phyloP scores from a whole-genome alignment of 305 asterid genomes.

The Solanum hybrid region DNA sequence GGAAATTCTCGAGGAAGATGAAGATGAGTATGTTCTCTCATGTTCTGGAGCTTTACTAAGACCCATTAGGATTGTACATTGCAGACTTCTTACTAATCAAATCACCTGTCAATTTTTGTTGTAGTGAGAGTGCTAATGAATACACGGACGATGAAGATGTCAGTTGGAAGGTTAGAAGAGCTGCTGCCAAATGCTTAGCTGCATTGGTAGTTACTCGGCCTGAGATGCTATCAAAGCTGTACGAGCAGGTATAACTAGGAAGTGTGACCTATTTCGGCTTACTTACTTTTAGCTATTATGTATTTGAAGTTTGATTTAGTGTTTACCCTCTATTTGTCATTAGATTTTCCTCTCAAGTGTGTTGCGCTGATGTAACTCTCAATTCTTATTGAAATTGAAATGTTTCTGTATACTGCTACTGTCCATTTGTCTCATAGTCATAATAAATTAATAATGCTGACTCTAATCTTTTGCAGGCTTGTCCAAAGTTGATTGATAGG shows the following conservation, averaged over 20 bases:
- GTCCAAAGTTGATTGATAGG: constrained; percentile 96
- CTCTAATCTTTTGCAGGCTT: constrained; percentile 50
- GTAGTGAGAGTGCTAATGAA: constrained; percentile 94
- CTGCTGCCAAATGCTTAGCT: constrained; percentile 95
- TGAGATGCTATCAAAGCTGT: constrained; percentile 87
- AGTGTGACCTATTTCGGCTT: not conserved
- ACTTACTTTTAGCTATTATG: not conserved
- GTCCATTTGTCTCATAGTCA: not conserved
- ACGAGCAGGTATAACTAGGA: constrained; percentile 58
- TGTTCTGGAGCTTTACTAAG: constrained; percentile 8
- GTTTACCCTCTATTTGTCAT: not conserved
- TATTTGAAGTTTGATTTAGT: not conserved
- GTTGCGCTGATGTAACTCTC: not conserved
- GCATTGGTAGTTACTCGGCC: constrained; percentile 94
- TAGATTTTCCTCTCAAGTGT: not conserved
- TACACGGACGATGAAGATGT: constrained; percentile 98
- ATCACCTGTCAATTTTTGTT: constrained; percentile 4
- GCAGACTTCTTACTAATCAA: constrained; percentile 17
- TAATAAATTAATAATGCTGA: not conserved
- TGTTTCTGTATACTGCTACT: not conserved
- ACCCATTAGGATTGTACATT: constrained; percentile 7
- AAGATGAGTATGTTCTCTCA: constrained; percentile 70
- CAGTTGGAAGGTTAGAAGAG: constrained; percentile 99
- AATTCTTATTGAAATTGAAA: not conserved
- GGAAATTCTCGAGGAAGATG: constrained; percentile 83